Percentiles rank a stretch among this genome's conserved stretches.
phyloP scores from a whole-genome alignment of 129 eudicot genomes.

The Artemisia tridentata region DNA sequence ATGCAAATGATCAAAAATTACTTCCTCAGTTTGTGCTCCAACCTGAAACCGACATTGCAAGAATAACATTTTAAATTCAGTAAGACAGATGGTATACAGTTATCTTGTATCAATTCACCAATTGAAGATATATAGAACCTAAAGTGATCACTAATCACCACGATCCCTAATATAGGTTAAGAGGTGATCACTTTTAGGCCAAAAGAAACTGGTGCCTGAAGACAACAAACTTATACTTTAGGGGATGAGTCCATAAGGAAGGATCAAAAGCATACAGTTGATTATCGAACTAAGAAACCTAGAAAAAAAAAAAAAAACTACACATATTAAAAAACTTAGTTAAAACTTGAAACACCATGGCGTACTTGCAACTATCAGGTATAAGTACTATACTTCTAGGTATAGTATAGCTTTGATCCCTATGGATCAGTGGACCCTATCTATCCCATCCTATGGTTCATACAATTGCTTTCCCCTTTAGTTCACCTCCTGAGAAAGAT shows the following conservation, averaged over 20 bases:
- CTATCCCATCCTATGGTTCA: no score
- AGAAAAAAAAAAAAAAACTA: not conserved
- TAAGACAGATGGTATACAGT: not conserved
- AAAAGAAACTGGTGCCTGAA: not conserved
- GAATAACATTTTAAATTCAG: conserved; percentile 14
- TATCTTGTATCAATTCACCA: not conserved
- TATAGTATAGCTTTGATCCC: no score
- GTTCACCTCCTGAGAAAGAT: no score
- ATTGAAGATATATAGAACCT: not conserved
- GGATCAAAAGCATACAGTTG: not conserved
- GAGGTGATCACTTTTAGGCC: no score
- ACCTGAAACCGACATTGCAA: conserved; percentile 45
- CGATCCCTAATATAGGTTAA: no score
- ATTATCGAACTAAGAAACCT: not conserved
- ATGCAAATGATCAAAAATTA: conserved; percentile 90
- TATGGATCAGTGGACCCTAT: no score
- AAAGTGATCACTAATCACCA: not conserved
- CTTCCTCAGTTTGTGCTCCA: conserved; percentile 78
- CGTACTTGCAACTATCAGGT: not conserved
- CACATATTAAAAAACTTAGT: no score
- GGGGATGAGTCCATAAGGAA: not conserved
- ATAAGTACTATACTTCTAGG: no score
- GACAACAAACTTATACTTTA: not conserved
- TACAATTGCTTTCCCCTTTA: no score
- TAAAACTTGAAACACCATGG: not conserved